Percentiles rank a stretch among this genome's conserved stretches.
These are phyloP conservation scores for Salix koriyanagi DNA, from an alignment of 345 rosid species.

Conservation along the genomic window DNA sequence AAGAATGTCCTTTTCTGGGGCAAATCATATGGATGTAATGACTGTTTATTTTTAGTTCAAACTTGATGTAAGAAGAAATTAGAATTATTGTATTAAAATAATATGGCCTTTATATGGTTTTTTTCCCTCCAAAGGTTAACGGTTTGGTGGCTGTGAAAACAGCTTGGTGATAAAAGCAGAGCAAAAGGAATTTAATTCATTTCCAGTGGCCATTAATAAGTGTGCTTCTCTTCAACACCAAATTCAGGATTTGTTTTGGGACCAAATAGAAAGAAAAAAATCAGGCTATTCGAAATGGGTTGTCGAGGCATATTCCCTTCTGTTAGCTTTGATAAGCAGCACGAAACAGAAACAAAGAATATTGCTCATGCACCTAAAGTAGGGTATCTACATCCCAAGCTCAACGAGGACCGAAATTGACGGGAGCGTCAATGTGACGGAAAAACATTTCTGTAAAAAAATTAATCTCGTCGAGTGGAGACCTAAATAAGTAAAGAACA, in stretches of 20 bases:
- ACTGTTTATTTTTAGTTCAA: neutral
- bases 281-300: no score
- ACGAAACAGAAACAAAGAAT: neutral
- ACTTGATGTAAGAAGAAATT: neutral
- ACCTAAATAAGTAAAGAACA: neutral
- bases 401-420: neutral
- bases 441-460: neutral
- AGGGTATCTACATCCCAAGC: neutral
- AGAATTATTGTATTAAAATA: neutral
- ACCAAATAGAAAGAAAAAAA: neutral
- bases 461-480: neutral
- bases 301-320: neutral
- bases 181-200: neutral
- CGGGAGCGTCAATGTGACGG: neutral
- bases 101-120: neutral
- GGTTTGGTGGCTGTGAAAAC: constrained; percentile 3
- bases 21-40: neutral
- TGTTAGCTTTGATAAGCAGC: neutral
- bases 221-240: neutral
- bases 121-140: constrained; percentile 35
- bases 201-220: neutral
- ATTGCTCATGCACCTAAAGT: neutral
- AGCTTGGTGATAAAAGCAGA: neutral
- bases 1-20: neutral
- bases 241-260: neutral